These are phyloP conservation scores for Fusarium nygamai DNA, from an alignment of 2,329 filamentous ascomycete genomes.

Conservation along the genomic window DNA sequence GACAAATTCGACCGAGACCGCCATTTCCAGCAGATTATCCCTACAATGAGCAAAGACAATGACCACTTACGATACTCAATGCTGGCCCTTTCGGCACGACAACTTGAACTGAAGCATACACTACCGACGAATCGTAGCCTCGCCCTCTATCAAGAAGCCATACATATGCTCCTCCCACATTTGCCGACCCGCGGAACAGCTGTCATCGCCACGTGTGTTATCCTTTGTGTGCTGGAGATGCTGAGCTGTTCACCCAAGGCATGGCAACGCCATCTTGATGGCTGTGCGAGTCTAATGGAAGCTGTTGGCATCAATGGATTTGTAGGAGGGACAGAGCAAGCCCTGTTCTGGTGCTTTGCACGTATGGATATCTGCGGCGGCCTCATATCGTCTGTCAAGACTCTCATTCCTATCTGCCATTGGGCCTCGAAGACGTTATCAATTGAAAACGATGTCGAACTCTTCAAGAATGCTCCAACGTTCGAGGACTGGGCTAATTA, in stretches of 20 bases:
- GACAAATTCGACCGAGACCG: constrained; percentile 63
- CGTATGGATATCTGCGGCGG: constrained; percentile 65
- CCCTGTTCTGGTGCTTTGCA: constrained; percentile 65
- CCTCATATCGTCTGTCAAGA: constrained; percentile 60
- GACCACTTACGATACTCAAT: constrained; percentile 59
- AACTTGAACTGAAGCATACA: constrained; percentile 56
- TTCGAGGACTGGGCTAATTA: constrained; percentile 63
- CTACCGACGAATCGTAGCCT: constrained; percentile 54
- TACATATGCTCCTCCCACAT: constrained; percentile 58
- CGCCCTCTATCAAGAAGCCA: constrained; percentile 61
- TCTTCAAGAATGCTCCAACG: constrained; percentile 49
- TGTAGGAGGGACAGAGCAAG: constrained; percentile 59
- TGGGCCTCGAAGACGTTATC: constrained; percentile 53
- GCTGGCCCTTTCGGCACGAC: constrained; percentile 61
- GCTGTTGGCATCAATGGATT: constrained; percentile 62
- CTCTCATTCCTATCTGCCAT: constrained; percentile 57
- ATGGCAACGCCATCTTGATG: constrained; percentile 62
- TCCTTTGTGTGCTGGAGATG: constrained; percentile 66
- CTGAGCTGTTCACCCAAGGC: constrained; percentile 58
- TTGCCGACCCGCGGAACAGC: constrained; percentile 58
- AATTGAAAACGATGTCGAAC: constrained; percentile 45
- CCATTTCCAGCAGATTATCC: constrained; percentile 59
- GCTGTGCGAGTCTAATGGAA: constrained; percentile 61
- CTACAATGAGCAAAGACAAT: constrained; percentile 56
- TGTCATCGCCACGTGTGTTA: constrained; percentile 62